Conservation (phyloP, 1,139 yeast genomes). For the Waltiozyma sp. region DNA sequence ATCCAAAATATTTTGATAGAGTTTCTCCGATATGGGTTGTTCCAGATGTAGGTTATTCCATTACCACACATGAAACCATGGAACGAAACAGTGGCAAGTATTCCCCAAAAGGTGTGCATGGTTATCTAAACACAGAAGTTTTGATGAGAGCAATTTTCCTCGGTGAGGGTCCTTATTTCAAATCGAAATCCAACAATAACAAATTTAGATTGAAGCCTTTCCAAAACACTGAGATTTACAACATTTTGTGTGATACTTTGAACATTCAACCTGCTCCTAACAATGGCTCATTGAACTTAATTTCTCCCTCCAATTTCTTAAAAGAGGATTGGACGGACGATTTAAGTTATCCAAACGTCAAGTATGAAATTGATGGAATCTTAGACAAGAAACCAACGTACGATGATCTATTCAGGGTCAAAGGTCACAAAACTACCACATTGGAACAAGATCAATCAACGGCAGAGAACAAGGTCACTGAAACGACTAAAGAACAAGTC, state of each 20-base stretch:
- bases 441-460: slow-evolving; percentile 2
- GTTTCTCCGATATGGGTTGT: slow-evolving; percentile 80
- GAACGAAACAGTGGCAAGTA: slow-evolving; percentile 38
- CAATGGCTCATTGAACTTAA: slow-evolving; percentile 37
- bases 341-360: slow-evolving; percentile 45
- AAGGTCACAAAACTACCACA: slow-evolving; percentile 7
- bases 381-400: slow-evolving; percentile 41
- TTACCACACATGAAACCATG: slow-evolving; percentile 56
- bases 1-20: slow-evolving; percentile 40
- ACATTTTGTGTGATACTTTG: slow-evolving; percentile 60
- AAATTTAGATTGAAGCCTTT: slow-evolving; percentile 45
- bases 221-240: slow-evolving; percentile 61
- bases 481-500: slow-evolving; percentile 6
- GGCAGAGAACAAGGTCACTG: slow-evolving; percentile 1
- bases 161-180: slow-evolving; percentile 74
- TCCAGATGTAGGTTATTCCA: slow-evolving; percentile 71
- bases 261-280: slow-evolving; percentile 45
- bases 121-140: slow-evolving; percentile 66
- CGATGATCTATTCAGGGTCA: slow-evolving; percentile 24
- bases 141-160: slow-evolving; percentile 77
- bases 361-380: slow-evolving; percentile 34
- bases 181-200: slow-evolving; percentile 16
- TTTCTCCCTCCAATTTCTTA: slow-evolving; percentile 25
- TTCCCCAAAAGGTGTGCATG: slow-evolving; percentile 70
- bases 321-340: slow-evolving; percentile 46